These are phyloP conservation scores for Malus sieversii DNA, from an alignment of 306 rosid genomes.

Conservation along the genomic window DNA sequence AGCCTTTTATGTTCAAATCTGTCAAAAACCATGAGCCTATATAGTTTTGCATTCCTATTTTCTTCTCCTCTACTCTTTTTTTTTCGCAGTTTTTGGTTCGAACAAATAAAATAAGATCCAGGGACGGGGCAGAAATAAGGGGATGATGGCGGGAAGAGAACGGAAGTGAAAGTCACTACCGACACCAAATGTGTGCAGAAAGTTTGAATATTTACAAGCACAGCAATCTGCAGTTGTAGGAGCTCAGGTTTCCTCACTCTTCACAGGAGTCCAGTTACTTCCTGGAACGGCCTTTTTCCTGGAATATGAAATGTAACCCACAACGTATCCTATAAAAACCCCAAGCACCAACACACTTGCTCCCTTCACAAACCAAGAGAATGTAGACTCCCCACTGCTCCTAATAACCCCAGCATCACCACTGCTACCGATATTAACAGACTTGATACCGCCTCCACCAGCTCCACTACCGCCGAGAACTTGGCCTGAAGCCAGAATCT, in stretches of 20 bases:
- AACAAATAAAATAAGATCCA: no score
- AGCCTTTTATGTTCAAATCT: not conserved
- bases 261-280: constrained; percentile 59
- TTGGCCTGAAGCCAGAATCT: constrained; percentile 60
- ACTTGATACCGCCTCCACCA: constrained; percentile 3
- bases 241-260: constrained; percentile 30
- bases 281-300: constrained; percentile 32
- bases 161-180: not conserved
- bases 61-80: not conserved
- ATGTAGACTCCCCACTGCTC: constrained; percentile 22
- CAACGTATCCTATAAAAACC: constrained; percentile 61
- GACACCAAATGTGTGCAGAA: not conserved
- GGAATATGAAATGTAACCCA: constrained; percentile 54
- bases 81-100: not conserved
- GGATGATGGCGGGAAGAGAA: not conserved
- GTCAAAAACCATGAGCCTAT: not conserved
- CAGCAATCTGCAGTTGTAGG: not conserved
- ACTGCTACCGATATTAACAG: not conserved
- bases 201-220: constrained; percentile 22
- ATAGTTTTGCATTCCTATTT: not conserved
- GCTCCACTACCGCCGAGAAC: constrained; percentile 16
- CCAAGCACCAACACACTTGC: constrained; percentile 66
- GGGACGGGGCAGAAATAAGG: no score
- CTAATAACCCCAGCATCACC: constrained; percentile 10
- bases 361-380: constrained; percentile 53